These are phyloP conservation scores for Trametes versicolor DNA, from an alignment of 1,284 basidiomycete genomes.

Conservation along the genomic window DNA sequence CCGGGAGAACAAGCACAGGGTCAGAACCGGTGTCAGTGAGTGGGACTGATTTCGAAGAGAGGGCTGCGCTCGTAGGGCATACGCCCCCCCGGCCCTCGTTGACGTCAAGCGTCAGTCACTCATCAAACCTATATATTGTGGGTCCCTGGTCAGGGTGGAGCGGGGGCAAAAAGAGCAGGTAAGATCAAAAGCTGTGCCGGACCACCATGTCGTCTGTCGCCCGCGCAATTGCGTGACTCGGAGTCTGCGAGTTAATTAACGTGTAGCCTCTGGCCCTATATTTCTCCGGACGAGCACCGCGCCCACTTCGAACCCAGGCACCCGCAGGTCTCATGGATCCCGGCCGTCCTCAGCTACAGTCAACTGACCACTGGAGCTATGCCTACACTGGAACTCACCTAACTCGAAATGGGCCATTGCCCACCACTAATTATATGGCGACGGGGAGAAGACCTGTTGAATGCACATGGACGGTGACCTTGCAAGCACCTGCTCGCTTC, in stretches of 20 bases:
- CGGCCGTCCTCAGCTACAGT: background rate
- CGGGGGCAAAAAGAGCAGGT: too few species aligned
- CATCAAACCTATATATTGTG: too few species aligned
- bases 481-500: background rate
- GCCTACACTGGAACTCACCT: too few species aligned
- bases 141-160: too few species aligned
- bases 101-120: too few species aligned
- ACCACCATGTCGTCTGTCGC: background rate
- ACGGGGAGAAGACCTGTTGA: background rate
- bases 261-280: background rate
- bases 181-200: background rate
- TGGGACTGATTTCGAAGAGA: too few species aligned
- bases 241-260: background rate
- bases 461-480: background rate
- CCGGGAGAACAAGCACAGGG: too few species aligned
- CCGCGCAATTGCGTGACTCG: background rate
- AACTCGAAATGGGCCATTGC: background rate
- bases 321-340: background rate
- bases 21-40: too few species aligned
- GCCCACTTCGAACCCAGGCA: background rate
- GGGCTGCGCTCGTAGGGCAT: too few species aligned
- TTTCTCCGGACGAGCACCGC: background rate
- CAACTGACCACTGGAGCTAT: slow-evolving; percentile 4
- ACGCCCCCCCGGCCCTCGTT: too few species aligned
- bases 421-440: background rate